phyloP scores from a whole-genome alignment of 257 asterid species.

The Nicotiana otophora region DNA sequence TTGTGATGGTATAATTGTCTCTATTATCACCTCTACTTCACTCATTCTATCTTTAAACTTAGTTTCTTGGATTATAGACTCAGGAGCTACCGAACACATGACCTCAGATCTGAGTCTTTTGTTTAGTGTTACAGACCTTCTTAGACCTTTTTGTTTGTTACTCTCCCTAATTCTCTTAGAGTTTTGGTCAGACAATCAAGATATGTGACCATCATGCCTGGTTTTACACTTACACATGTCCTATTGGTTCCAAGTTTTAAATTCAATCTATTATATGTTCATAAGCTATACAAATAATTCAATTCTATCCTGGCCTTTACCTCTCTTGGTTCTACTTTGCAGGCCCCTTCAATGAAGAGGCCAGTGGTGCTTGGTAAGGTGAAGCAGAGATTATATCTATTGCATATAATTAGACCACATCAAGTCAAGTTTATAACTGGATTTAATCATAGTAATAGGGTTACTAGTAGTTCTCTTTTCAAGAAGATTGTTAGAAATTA shows the following conservation, averaged over 20 bases:
- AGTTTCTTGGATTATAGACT: neutral
- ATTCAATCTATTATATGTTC: neutral
- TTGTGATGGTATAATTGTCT: no score
- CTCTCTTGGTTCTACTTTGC: neutral
- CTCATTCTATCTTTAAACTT: neutral
- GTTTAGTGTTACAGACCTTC: neutral
- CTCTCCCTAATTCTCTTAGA: neutral
- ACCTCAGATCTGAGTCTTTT: neutral
- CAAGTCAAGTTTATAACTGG: neutral
- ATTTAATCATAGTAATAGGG: no score
- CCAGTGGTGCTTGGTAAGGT: neutral
- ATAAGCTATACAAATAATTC: neutral
- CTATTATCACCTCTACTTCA: no score
- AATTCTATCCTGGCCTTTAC: neutral
- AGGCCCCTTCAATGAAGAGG: neutral
- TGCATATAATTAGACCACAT: neutral
- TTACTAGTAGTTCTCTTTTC: no score
- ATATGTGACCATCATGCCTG: neutral
- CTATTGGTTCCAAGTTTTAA: neutral
- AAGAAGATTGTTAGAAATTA: no score
- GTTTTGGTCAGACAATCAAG: neutral
- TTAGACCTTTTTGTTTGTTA: neutral
- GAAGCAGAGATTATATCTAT: no score
- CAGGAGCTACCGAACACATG: neutral
- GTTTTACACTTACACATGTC: neutral